Evolutionary conservation across 2,329 filamentous ascomycete genomes (phyloP).

Genomic region (Grosmannia huntii): DNA sequence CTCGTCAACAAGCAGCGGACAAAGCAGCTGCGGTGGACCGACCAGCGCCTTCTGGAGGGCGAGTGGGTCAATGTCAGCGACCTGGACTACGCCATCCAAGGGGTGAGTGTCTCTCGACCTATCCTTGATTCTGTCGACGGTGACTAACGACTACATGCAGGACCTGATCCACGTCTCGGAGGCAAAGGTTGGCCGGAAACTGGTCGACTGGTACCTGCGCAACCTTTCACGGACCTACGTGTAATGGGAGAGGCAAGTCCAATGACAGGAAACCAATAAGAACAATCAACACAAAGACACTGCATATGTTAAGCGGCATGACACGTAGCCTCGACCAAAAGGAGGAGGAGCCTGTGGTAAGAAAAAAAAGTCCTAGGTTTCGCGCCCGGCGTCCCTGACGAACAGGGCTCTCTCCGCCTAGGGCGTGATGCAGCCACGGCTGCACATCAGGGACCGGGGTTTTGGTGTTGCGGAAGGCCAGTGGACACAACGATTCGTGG

Average conservation of each 20-base stretch:
- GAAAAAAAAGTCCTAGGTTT: not conserved
- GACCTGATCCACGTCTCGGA: slow-evolving; percentile 98
- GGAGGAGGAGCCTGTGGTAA: not conserved
- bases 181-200: slow-evolving; percentile 91
- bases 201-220: slow-evolving; percentile 98
- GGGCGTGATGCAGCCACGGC: not conserved
- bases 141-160: slow-evolving; percentile 27
- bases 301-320: not conserved
- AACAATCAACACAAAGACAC: not conserved
- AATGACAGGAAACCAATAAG: not conserved
- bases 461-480: not conserved
- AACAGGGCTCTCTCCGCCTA: too few relatives aligned
- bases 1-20: slow-evolving; percentile 98
- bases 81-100: slow-evolving; percentile 92
- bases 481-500: not conserved
- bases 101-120: slow-evolving; percentile 44
- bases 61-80: slow-evolving; percentile 90
- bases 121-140: not conserved
- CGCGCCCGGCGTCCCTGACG: not conserved
- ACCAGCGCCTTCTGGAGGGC: slow-evolving; percentile 80
- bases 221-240: slow-evolving; percentile 95
- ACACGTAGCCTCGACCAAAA: not conserved
- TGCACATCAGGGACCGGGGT: too few relatives aligned
- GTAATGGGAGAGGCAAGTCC: slow-evolving; percentile 13
- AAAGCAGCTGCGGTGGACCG: slow-evolving; percentile 88